Conservation (phyloP, 176 grass and related monocot species). For the Oryza officinalis region DNA sequence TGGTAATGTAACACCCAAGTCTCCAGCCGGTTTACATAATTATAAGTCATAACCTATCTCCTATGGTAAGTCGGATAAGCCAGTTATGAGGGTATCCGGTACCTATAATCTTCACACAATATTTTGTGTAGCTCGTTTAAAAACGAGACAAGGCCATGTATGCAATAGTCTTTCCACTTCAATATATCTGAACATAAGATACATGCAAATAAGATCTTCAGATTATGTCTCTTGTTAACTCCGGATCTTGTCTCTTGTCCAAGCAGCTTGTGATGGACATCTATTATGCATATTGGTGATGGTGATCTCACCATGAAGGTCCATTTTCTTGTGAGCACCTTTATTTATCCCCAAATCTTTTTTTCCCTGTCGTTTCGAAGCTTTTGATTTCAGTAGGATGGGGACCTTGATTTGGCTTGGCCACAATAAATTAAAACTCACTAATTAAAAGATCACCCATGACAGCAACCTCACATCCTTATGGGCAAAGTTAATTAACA, state of each 20-base stretch:
- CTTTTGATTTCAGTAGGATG: background rate
- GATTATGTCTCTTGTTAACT: background rate
- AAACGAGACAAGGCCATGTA: background rate
- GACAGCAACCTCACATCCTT: conserved; percentile 22
- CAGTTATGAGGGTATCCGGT: no score
- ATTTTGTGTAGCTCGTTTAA: no score
- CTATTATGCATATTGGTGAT: background rate
- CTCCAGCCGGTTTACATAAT: no score
- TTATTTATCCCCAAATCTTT: background rate
- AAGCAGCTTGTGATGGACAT: conserved; percentile 11
- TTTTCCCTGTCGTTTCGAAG: background rate
- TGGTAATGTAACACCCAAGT: no score
- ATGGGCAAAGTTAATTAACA: conserved; percentile 1
- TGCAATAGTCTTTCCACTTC: background rate
- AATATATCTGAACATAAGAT: background rate
- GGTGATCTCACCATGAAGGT: conserved; percentile 7
- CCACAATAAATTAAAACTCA: background rate
- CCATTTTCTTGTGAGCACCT: conserved; percentile 6
- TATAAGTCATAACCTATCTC: no score
- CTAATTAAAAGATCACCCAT: conserved; percentile 9
- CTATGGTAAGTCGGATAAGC: no score
- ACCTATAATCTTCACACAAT: no score
- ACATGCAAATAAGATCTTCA: background rate
- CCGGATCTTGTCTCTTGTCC: background rate
- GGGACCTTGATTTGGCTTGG: background rate